Evolutionary conservation across 306 rosid genomes (phyloP).

Genomic region (Sicyos baderoa): DNA sequence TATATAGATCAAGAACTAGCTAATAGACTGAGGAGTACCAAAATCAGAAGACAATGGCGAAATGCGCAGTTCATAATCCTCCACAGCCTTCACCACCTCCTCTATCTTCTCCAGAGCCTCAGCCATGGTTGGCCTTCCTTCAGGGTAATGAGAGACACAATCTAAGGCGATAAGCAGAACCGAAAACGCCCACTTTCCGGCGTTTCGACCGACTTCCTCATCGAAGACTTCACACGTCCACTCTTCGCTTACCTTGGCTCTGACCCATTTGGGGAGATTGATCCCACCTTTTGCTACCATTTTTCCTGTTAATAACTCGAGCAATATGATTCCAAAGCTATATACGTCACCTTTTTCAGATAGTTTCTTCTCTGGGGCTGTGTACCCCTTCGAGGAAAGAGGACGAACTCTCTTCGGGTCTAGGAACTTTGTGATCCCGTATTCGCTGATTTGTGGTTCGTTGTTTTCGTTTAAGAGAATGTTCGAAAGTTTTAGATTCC

Average conservation of each 20-base stretch:
- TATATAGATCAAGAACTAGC: not conserved
- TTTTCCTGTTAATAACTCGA: conserved; percentile 56
- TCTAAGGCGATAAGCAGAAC: conserved; percentile 38
- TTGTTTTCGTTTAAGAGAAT: conserved; percentile 49
- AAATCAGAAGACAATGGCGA: conserved; percentile 18
- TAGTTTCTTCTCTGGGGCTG: conserved; percentile 50
- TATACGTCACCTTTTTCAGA: conserved; percentile 54
- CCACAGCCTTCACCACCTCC: conserved; percentile 32
- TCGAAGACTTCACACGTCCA: conserved; percentile 87
- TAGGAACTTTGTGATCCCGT: conserved; percentile 47
- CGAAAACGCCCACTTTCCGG: conserved; percentile 38
- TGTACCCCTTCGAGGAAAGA: conserved; percentile 39
- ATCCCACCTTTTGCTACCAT: conserved; percentile 42
- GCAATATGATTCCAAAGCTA: conserved; percentile 60
- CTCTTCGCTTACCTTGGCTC: conserved; percentile 64
- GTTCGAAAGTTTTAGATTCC: conserved; percentile 69
- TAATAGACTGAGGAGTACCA: not conserved
- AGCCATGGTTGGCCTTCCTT: conserved; percentile 37
- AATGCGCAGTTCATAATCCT: conserved; percentile 19
- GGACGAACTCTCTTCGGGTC: conserved; percentile 32
- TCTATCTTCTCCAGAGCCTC: conserved; percentile 51
- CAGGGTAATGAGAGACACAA: conserved; percentile 46
- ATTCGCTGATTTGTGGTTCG: conserved; percentile 56
- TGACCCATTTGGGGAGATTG: conserved; percentile 72
- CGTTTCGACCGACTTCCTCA: conserved; percentile 38